Evolutionary conservation across 148 eudicot species (phyloP), one percentile per base, ranked within the genome.

Genomic region (Suaeda aralocaspica): DNA sequence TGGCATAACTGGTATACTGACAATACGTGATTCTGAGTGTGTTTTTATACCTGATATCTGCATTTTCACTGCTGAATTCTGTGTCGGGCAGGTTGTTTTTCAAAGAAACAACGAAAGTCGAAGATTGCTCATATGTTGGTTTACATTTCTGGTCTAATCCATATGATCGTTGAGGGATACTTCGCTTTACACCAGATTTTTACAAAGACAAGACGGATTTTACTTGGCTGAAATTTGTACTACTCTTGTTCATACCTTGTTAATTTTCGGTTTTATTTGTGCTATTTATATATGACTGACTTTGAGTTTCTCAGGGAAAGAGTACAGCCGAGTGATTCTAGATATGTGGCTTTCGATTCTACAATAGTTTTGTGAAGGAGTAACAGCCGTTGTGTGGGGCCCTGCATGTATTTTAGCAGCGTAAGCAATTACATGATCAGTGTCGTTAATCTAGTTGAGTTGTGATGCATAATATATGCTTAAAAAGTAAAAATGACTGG

Each of bases 111-210:
- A 71, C 87, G 13, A 88, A 83, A 72, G 18, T 63, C 2, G 96
- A 92, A 82, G 84, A 70, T 0, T 85, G 74, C 88, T 92, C 46
- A 88, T 92, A 90, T 92, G 98, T 85, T 92, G 94, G 98, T 92
- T 91, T 91, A 78, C 85, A 58, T 92, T 78, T 90, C 96, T 51
- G 94, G 94, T 77, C 82, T 92, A 31, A 87, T 82, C 8, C 98
- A 92, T 84, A 79, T 82, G 72, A 59, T 92, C 63, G 85, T 92
- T 33, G 98, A 90, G 81, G 96, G 96, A 13, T 92, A 92, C 73
- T 92, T 92, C 72, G 96, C 77, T 44, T 90, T 92, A 60, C 96
- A 39, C 96, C 96, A 0, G 88, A 88, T 25, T 92, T 92, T 68
- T 82, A 72, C 82, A 83, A 87, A 79, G 85, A 90, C 66, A 84